A percentile compares a stretch with the other conserved stretches of the same genome.
phyloP scores from a whole-genome alignment of 345 rosid genomes.

The Camelina hispida region DNA sequence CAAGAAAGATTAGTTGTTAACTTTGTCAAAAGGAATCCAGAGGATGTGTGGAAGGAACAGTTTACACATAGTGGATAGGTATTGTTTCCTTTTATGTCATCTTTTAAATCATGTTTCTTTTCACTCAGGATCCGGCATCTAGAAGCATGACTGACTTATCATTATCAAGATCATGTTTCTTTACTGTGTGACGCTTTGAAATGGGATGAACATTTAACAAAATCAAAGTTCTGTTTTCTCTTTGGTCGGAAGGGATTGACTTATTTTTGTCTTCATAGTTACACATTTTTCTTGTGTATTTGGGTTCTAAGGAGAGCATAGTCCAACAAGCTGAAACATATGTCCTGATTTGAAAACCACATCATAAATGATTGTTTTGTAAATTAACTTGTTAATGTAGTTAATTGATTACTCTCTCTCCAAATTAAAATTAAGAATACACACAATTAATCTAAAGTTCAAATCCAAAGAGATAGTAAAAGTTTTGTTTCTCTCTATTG shows the following conservation, averaged over 20 bases:
- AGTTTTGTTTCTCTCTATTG: slow-evolving; percentile 5
- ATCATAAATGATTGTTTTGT: too few species aligned
- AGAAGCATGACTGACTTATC: too few species aligned
- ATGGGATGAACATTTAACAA: too few species aligned
- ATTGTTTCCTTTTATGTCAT: neutral
- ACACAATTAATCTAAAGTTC: neutral
- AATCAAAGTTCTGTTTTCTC: too few species aligned
- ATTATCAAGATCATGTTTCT: too few species aligned
- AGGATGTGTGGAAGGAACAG: neutral
- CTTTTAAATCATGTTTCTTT: too few species aligned
- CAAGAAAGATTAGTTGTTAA: too few species aligned
- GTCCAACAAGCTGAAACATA: neutral
- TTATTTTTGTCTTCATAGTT: neutral
- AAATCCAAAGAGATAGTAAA: slow-evolving; percentile 13
- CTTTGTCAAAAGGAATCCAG: too few species aligned
- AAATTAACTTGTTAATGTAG: too few species aligned
- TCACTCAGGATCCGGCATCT: too few species aligned
- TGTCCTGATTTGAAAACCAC: too few species aligned
- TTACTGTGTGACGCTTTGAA: too few species aligned
- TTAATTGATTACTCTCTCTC: slow-evolving; percentile 5
- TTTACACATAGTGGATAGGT: neutral
- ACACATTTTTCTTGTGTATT: neutral
- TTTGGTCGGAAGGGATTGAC: neutral
- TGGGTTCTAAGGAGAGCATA: neutral
- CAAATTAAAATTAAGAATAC: slow-evolving; percentile 6